These are phyloP conservation scores for barley (Hordeum vulgare) DNA, from an alignment of 176 grass and related monocot species.

Conservation along the genomic window MorexV3_pseudomolecules_assembly NC_058519.1:187165153-187165652, in stretches of 20 bases:
- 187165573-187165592: conserved; percentile 18
- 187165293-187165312: conserved; percentile 28
- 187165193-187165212: conserved; percentile 18
- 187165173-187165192: conserved; percentile 10
- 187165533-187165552: conserved; percentile 32
- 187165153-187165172: background rate
- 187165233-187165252: background rate
- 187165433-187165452: conserved; percentile 27
- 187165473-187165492: conserved; percentile 11
- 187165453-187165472: conserved; percentile 11
- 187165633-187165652: background rate
- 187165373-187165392: conserved; percentile 1
- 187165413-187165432: conserved; percentile 21
- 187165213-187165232: conserved; percentile 25
- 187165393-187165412: conserved; percentile 24
- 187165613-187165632: conserved; percentile 26
- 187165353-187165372: conserved; percentile 4
- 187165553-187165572: conserved; percentile 26
- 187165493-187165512: conserved; percentile 33
- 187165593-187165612: conserved; percentile 40
- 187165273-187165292: conserved; percentile 4
- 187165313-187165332: conserved; percentile 14
- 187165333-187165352: conserved; percentile 32
- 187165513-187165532: conserved; percentile 19
- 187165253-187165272: conserved; percentile 22